A percentile compares a stretch with the other conserved stretches of the same genome.
Conservation (phyloP, 306 rosid species). For the Vachellia pachyceras region DNA sequence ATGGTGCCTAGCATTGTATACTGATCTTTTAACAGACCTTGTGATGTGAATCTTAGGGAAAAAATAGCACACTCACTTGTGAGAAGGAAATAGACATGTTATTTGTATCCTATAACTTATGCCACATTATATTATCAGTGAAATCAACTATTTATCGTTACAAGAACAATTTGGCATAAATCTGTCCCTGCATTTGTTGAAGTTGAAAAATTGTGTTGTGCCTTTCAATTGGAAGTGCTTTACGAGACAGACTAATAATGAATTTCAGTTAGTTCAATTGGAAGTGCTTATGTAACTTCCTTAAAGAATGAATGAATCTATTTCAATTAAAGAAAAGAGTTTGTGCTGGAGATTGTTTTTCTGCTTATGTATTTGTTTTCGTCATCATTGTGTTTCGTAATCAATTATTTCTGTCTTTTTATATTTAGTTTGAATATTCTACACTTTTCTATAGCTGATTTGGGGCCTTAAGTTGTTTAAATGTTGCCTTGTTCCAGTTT, state of each 20-base stretch:
- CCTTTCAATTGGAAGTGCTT: conserved; percentile 32
- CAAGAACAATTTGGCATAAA: conserved; percentile 19
- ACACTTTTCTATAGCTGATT: conserved; percentile 30
- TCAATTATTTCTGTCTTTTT: background rate
- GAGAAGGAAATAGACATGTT: conserved; percentile 20
- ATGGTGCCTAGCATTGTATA: conserved; percentile 33
- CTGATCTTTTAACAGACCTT: conserved; percentile 27
- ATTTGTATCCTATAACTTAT: conserved; percentile 15
- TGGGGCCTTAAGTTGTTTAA: conserved; percentile 38
- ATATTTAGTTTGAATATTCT: conserved; percentile 35
- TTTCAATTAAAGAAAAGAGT: background rate
- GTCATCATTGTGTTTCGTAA: conserved; percentile 13
- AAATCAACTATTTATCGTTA: conserved; percentile 21
- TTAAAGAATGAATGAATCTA: background rate
- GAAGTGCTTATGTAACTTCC: conserved; percentile 12
- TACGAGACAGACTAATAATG: background rate
- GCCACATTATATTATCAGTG: background rate
- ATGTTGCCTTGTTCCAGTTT: conserved; percentile 67
- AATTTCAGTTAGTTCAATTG: conserved; percentile 14
- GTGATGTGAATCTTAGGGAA: conserved; percentile 16
- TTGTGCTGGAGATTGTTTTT: conserved; percentile 12
- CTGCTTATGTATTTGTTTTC: conserved; percentile 23
- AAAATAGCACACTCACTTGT: conserved; percentile 27
- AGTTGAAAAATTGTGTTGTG: conserved; percentile 28
- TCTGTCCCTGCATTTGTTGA: background rate